These are phyloP conservation scores for Teratosphaeria epicoccoides DNA, from an alignment of 2,329 filamentous ascomycete species.

Conservation along the genomic window DNA sequence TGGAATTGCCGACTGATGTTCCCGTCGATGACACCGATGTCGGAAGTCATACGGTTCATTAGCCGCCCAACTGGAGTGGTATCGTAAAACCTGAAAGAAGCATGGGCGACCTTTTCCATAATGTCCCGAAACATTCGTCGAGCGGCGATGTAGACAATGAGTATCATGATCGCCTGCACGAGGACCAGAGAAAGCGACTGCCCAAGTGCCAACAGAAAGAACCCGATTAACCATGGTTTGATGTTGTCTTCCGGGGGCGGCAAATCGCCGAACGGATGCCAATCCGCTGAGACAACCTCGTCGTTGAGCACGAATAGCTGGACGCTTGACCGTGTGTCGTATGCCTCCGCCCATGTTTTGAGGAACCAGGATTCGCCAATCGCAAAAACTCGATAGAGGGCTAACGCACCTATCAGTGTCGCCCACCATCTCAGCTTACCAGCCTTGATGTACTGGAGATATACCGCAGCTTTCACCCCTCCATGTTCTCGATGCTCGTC, in stretches of 20 bases:
- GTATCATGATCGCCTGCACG: conserved; percentile 56
- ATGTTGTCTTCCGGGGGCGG: conserved; percentile 60
- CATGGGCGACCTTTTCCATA: conserved; percentile 61
- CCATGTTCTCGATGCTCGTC: conserved; percentile 66
- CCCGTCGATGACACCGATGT: conserved; percentile 82
- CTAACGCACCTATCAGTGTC: conserved; percentile 51
- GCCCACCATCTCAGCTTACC: conserved; percentile 67
- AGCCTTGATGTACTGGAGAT: conserved; percentile 76
- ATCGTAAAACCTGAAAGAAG: conserved; percentile 85
- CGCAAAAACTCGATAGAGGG: conserved; percentile 52
- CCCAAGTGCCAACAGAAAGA: conserved; percentile 53
- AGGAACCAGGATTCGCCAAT: conserved; percentile 68
- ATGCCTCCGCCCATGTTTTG: conserved; percentile 77
- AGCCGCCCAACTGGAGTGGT: conserved; percentile 77
- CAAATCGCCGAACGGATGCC: conserved; percentile 37
- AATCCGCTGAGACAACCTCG: conserved; percentile 3
- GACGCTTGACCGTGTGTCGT: conserved; percentile 30
- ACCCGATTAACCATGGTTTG: conserved; percentile 61
- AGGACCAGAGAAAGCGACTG: conserved; percentile 51
- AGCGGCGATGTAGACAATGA: conserved; percentile 71
- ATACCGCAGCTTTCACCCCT: conserved; percentile 63
- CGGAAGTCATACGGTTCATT: conserved; percentile 85
- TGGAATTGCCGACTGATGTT: conserved; percentile 69
- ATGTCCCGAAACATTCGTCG: conserved; percentile 64
- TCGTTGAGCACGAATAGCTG: conserved; percentile 1